Evolutionary conservation across 768 basidiomycete genomes (phyloP).

Genomic region (Serendipita indica): DNA sequence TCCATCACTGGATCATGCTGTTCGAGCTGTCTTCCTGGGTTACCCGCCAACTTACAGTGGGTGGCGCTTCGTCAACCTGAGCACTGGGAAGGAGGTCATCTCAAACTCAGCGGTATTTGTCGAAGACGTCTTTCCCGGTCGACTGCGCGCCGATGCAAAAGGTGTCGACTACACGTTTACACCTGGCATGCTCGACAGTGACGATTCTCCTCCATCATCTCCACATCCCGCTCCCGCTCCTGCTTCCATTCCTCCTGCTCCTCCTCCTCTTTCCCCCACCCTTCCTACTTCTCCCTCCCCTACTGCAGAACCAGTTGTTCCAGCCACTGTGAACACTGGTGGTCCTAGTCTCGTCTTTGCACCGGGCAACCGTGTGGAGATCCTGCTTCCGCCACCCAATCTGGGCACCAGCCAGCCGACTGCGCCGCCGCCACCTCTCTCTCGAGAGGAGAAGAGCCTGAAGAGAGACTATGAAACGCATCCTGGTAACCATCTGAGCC

Average conservation of each 20-base stretch:
- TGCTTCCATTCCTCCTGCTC: neutral
- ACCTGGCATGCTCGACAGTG: neutral
- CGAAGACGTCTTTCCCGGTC: neutral
- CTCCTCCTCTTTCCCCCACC: neutral
- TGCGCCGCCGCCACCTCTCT: neutral
- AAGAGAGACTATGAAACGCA: neutral
- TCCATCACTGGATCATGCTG: constrained; percentile 10
- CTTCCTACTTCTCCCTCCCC: neutral
- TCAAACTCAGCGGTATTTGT: neutral
- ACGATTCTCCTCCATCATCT: neutral
- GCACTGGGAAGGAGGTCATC: neutral
- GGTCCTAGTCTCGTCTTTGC: neutral
- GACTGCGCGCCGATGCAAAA: neutral
- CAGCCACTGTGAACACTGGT: neutral
- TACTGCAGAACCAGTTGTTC: neutral
- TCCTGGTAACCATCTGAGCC: neutral
- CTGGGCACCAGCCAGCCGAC: neutral
- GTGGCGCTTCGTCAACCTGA: constrained; percentile 15
- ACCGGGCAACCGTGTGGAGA: neutral
- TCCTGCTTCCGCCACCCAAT: neutral
- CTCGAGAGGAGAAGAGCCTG: neutral
- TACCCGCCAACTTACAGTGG: constrained; percentile 24
- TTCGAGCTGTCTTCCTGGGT: constrained; percentile 27
- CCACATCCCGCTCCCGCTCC: neutral
- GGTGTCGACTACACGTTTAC: neutral